Base-by-base conservation (phyloP, 345 rosid genomes). In the Odontarrhena argentea region DNA sequence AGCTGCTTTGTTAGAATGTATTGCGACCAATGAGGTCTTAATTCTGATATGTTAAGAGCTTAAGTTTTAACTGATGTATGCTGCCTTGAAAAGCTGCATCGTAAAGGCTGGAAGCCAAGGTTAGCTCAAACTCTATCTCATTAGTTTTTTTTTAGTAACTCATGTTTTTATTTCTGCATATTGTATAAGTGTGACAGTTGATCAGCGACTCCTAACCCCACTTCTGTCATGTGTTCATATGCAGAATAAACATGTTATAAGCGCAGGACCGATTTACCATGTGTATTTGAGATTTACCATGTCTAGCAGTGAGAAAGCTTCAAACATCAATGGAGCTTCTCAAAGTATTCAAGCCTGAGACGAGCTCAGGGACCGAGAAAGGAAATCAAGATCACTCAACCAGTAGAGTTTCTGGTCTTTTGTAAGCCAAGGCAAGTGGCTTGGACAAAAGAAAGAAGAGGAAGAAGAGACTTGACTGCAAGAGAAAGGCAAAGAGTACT, bases 171-270 rank as follows among this genome's bases (percentile, higher is more conserved):
- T 62, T 54, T 54, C 6, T 37, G 30, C 8, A 18, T 15, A 24
- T 9, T 42, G 18, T 5, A n/a, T 69, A 28, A 41, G 8, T 59
- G 44, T 52, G 12, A 59, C 36, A 30, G 7, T 42, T 59, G n/a
- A 24, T 46, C 25, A 28, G n/a, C 44, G 62, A 35, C 12, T 43
- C 38, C 13, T n/a, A 59, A 42, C 53, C n/a, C 53, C 18, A 8
- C 65, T 68, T 38, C 48, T 8, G 59, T 28, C 12, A 37, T 63
- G 67, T 69, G 49, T 63, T 42, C 47, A 52, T 8, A 62, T 54
- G 75, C 69, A 70, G 74, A 35, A 32, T 45, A 62, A 36, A 5
- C 52, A 28, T 12, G 56, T 62, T n/a, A 28, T 28, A 38, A 32
- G 45, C 14, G 49, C 15, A 6, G 41, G 43, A 41, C 10, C 9